Evolutionary conservation across 106 monocot species (phyloP).

Genomic region (Chionographis japonica): DNA sequence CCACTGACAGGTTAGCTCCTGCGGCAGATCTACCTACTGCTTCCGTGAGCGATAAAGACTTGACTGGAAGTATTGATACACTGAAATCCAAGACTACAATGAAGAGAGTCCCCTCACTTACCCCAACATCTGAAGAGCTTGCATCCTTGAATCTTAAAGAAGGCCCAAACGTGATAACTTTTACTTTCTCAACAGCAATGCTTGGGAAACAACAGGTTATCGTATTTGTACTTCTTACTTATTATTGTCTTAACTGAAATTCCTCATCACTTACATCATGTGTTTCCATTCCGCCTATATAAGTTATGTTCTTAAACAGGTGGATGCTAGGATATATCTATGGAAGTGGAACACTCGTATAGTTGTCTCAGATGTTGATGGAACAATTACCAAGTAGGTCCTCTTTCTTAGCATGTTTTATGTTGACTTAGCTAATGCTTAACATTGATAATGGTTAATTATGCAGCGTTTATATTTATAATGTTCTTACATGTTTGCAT

Average conservation of each 20-base stretch:
- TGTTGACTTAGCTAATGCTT: not conserved
- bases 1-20: conserved; percentile 9
- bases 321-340: conserved; percentile 79
- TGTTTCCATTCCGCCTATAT: not conserved
- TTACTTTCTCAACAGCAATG: conserved; percentile 77
- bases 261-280: not conserved
- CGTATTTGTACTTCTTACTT: not conserved
- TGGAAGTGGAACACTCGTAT: conserved; percentile 87
- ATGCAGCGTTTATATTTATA: too few relatives aligned
- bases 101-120: conserved; percentile 49
- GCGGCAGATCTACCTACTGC: conserved; percentile 3
- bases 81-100: conserved; percentile 27
- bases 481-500: not conserved
- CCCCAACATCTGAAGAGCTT: conserved; percentile 72
- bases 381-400: conserved; percentile 86
- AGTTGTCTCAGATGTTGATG: conserved; percentile 94
- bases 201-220: conserved; percentile 79
- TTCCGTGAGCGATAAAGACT: conserved; percentile 11
- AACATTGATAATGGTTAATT: too few relatives aligned
- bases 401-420: not conserved
- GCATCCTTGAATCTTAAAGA: conserved; percentile 79
- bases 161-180: conserved; percentile 64
- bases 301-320: conserved; percentile 26
- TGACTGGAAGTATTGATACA: conserved; percentile 1
- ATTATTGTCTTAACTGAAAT: not conserved